Conservation (phyloP, 306 rosid species). For the Adenanthera pavonina region DNA sequence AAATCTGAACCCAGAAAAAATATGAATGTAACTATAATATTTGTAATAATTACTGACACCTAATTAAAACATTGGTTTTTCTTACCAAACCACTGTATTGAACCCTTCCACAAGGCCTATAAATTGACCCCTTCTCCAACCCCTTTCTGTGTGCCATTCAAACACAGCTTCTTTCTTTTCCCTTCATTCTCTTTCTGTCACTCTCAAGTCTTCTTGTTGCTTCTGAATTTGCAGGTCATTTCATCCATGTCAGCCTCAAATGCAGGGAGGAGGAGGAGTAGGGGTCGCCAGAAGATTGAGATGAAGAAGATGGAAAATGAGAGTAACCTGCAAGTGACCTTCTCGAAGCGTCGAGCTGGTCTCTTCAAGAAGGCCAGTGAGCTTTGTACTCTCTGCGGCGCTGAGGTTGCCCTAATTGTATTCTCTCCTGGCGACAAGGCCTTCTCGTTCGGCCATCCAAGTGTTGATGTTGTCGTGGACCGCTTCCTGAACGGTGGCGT, state of each 20-base stretch:
- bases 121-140: not conserved
- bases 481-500: constrained; percentile 13
- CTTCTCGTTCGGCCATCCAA: constrained; percentile 51
- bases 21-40: not conserved
- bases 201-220: not conserved
- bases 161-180: not conserved
- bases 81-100: not conserved
- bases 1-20: constrained; percentile 1
- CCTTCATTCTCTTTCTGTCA: not conserved
- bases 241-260: not conserved
- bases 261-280: not conserved
- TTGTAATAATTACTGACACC: not conserved
- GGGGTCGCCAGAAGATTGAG: constrained; percentile 46
- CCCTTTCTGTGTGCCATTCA: not conserved
- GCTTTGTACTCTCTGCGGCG: constrained; percentile 44
- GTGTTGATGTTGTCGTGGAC: constrained; percentile 20
- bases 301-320: constrained; percentile 51
- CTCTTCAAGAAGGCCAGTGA: constrained; percentile 58
- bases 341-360: constrained; percentile 51
- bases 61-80: not conserved
- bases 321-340: constrained; percentile 47
- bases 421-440: constrained; percentile 46
- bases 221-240: not conserved
- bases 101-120: not conserved
- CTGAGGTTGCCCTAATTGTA: constrained; percentile 39